Percentiles rank a stretch among this genome's conserved stretches.
Conservation (phyloP, 768 basidiomycete species). For the Lanmaoa pseudosensibilis region DNA sequence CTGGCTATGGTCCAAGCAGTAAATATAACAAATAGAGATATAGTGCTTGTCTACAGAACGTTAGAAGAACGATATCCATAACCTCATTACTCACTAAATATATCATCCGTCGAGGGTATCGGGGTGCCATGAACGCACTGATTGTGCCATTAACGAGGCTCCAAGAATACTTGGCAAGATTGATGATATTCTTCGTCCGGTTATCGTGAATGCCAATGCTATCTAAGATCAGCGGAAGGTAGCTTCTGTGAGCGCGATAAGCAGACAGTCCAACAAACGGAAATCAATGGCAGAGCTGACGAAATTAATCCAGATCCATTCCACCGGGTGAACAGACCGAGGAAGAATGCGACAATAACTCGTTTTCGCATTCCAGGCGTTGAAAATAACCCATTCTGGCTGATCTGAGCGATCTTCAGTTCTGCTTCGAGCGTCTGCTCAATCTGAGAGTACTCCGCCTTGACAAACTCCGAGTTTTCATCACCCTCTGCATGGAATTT, state of each 20-base stretch:
- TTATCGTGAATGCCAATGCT: conserved; percentile 23
- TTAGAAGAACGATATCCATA: neutral
- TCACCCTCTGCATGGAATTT: conserved; percentile 67
- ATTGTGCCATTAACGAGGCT: conserved; percentile 3
- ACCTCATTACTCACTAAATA: conserved; percentile 12
- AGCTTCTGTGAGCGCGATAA: conserved; percentile 5
- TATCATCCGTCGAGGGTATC: conserved; percentile 18
- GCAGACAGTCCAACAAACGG: neutral
- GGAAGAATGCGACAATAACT: conserved; percentile 7
- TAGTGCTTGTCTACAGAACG: conserved; percentile 7
- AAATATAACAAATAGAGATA: conserved; percentile 17
- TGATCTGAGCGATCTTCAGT: neutral
- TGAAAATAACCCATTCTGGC: neutral
- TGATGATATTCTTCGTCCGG: conserved; percentile 17
- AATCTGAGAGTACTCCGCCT: conserved; percentile 58
- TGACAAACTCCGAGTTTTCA: conserved; percentile 48
- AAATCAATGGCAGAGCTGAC: neutral
- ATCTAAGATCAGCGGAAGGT: conserved; percentile 14
- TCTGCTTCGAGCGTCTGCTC: conserved; percentile 47
- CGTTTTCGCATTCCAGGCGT: conserved; percentile 19
- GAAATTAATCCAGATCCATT: conserved; percentile 12
- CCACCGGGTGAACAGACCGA: conserved; percentile 18
- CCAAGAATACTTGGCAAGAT: conserved; percentile 15
- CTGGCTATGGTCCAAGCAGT: no score
- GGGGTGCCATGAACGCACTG: conserved; percentile 5